Evolutionary conservation across 2,329 filamentous ascomycete species (phyloP).

Genomic region (Ilyonectria robusta): DNA sequence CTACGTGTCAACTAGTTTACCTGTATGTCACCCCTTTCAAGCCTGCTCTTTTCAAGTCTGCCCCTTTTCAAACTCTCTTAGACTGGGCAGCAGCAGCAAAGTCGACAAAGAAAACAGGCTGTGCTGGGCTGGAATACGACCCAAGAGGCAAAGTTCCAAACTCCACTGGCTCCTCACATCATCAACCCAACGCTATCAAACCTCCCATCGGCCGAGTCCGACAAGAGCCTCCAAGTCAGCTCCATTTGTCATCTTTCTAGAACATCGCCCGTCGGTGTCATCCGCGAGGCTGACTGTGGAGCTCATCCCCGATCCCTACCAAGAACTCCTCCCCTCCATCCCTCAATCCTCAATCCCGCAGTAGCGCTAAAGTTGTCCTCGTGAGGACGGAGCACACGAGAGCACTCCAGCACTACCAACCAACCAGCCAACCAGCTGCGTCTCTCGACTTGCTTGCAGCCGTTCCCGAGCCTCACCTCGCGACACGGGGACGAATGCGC

Average conservation of each 20-base stretch:
- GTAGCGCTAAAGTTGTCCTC: slow-evolving; percentile 30
- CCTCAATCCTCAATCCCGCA: slow-evolving; percentile 31
- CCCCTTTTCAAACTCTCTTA: neutral
- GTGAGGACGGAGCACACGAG: slow-evolving; percentile 17
- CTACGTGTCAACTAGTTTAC: neutral
- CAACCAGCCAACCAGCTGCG: neutral
- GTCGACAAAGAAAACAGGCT: slow-evolving; percentile 4
- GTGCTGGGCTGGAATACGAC: slow-evolving; percentile 3
- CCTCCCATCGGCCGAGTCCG: slow-evolving; percentile 23
- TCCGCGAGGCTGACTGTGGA: slow-evolving; percentile 30
- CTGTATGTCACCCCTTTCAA: neutral
- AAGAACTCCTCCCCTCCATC: slow-evolving; percentile 24
- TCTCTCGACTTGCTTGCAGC: neutral
- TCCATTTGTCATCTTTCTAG: slow-evolving; percentile 46
- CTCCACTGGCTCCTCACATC: neutral
- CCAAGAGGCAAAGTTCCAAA: slow-evolving; percentile 9
- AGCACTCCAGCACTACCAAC: neutral
- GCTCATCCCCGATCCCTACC: slow-evolving; percentile 13
- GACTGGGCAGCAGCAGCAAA: neutral
- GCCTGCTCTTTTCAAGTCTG: neutral
- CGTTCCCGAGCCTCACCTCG: slow-evolving; percentile 1
- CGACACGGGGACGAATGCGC: neutral
- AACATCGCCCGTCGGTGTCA: slow-evolving; percentile 31
- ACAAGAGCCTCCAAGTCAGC: slow-evolving; percentile 1
- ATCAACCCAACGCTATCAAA: neutral